Evolutionary conservation across 495 filamentous ascomycete genomes (phyloP), one percentile per base, ranked within the genome.

Genomic region (Cryomyces antarcticus): DNA sequence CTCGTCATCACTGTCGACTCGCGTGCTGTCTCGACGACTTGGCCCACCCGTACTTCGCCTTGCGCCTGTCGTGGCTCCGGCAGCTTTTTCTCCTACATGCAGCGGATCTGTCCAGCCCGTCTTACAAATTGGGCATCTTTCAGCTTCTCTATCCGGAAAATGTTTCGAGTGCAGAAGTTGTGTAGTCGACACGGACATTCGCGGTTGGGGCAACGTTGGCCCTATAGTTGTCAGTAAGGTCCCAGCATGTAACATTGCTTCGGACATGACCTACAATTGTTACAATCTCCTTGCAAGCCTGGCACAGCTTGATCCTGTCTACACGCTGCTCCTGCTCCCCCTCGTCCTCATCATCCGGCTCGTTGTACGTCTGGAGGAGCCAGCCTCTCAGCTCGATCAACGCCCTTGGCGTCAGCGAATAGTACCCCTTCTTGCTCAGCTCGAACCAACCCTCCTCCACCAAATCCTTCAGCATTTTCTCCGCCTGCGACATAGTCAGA

Each of bases 251-350:
- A 50, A 6, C 11, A 10, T 44, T 48, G 43, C 41, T 17, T 37
- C 30, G 9, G 37, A 43, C 24, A 13, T 36, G 41, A 67, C 70
- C 56, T 51, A 74, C 73, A 47, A 82, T 62, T 6, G 86, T 96
- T 44, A 95, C 71, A 44, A 96, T 80, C 57, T 95, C 86, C 59
- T 73, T 82, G 57, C 89, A 97, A 2, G 80, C 83, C 56, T 77
- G 70, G 60, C 89, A 97, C 46, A 76, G 72, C 71, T 89, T 93
- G 56, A 97, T 80, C 46, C 70, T 70, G 49, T 80, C 48, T 37
- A 54, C 61, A 1, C 57, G 62, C 24, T 56, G 57, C 31, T 69
- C 71, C 10, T 65, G 66, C 1, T 68, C 63, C 5, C 65, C 68
- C 4, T 59, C 65, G 7, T 65, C 65, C 1, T 67, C 66, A 27